Conservation (phyloP, 192 early-diverging fungal species). For the Coemansia sp. region DNA sequence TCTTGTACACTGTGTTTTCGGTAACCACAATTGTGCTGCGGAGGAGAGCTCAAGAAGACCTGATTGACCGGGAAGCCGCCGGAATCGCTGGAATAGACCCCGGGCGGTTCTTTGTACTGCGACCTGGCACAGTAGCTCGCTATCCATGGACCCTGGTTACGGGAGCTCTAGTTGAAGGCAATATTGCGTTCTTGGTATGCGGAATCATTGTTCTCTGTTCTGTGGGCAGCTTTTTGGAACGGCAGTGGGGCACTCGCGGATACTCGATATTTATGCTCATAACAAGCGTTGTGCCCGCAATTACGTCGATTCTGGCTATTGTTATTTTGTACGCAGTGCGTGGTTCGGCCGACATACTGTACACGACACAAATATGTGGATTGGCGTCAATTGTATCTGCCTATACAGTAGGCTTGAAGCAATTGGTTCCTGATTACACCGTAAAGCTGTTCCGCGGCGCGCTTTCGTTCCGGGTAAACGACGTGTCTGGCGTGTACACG, state of each 20-base stretch:
- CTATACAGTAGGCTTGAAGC: slow-evolving; percentile 86
- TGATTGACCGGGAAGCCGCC: slow-evolving; percentile 8
- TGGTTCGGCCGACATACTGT: slow-evolving; percentile 17
- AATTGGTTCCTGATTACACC: slow-evolving; percentile 84
- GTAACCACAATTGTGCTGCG: slow-evolving; percentile 22
- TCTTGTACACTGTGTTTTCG: slow-evolving; percentile 20
- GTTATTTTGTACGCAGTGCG: slow-evolving; percentile 17
- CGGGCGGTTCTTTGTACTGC: slow-evolving; percentile 41
- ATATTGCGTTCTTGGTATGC: slow-evolving; percentile 20
- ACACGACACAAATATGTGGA: slow-evolving; percentile 59
- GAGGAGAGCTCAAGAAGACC: not conserved
- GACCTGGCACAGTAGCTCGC: slow-evolving; percentile 24
- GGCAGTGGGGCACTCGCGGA: slow-evolving; percentile 77
- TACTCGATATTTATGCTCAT: slow-evolving; percentile 70
- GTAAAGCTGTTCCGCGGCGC: slow-evolving; percentile 64
- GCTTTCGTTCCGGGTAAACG: slow-evolving; percentile 64
- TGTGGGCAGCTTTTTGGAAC: slow-evolving; percentile 79
- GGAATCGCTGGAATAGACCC: slow-evolving; percentile 20
- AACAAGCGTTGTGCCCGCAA: slow-evolving; percentile 40
- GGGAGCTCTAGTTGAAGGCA: slow-evolving; percentile 36
- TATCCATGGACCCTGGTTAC: slow-evolving; percentile 53
- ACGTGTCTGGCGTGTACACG: slow-evolving; percentile 41
- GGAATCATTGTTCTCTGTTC: slow-evolving; percentile 26
- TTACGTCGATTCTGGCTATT: slow-evolving; percentile 38
- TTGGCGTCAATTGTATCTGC: slow-evolving; percentile 68